Conservation (phyloP, 192 early-diverging fungal species). For the Entomortierella beljakovae region DNA sequence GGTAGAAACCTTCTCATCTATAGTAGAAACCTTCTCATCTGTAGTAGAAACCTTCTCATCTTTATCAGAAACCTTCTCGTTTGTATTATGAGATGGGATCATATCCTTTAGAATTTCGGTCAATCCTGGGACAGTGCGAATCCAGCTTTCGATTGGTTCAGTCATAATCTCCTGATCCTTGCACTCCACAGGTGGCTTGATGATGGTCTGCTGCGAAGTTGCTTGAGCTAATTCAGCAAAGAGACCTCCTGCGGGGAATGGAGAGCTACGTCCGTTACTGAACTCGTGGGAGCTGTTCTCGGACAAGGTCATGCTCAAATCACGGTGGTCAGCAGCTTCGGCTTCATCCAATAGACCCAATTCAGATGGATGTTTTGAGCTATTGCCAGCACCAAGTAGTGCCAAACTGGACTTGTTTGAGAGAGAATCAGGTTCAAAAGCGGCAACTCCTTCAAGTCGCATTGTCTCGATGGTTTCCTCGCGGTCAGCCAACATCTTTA, state of each 20-base stretch:
- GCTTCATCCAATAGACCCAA: conserved; percentile 23
- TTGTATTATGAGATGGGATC: neutral
- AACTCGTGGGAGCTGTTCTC: conserved; percentile 28
- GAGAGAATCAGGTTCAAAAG: conserved; percentile 16
- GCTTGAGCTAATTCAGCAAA: conserved; percentile 37
- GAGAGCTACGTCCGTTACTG: conserved; percentile 33
- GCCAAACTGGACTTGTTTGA: conserved; percentile 15
- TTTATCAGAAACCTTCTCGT: neutral
- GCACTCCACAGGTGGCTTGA: conserved; percentile 20
- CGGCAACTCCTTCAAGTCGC: conserved; percentile 55
- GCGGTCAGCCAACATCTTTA: conserved; percentile 64
- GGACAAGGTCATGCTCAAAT: conserved; percentile 30
- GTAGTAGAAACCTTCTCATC: neutral
- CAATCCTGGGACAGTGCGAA: conserved; percentile 35
- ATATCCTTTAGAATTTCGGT: neutral
- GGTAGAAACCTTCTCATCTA: neutral
- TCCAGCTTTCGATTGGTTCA: conserved; percentile 51
- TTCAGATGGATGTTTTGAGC: conserved; percentile 8
- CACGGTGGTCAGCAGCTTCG: conserved; percentile 20
- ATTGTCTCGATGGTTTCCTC: conserved; percentile 69
- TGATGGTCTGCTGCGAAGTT: conserved; percentile 15
- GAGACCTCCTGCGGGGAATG: conserved; percentile 40
- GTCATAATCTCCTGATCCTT: conserved; percentile 44
- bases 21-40: neutral
- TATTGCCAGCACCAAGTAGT: neutral